These are phyloP conservation scores for Ceratobasidium sp. DNA, from an alignment of 1,284 basidiomycete species.

Conservation along the genomic window DNA sequence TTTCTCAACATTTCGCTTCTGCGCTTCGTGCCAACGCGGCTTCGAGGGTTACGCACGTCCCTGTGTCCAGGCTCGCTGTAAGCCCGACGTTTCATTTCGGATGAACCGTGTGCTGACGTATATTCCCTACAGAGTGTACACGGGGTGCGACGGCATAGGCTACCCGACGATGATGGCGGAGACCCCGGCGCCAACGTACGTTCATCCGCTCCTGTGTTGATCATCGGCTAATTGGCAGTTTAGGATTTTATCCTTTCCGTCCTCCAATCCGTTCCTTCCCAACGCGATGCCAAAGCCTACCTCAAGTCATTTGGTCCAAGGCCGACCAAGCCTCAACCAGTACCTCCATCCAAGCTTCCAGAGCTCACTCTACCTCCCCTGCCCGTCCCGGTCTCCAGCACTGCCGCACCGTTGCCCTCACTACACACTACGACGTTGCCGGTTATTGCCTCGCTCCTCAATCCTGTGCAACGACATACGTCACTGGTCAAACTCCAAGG, in stretches of 20 bases:
- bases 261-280: constrained; percentile 89
- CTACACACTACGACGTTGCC: constrained; percentile 54
- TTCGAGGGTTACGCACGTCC: background rate
- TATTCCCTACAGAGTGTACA: constrained; percentile 16
- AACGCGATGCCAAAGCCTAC: constrained; percentile 89
- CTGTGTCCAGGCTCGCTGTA: constrained; percentile 3
- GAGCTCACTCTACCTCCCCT: constrained; percentile 45
- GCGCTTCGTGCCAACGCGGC: constrained; percentile 10
- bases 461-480: constrained; percentile 81
- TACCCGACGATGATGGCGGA: constrained; percentile 29
- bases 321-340: constrained; percentile 40
- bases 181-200: constrained; percentile 36
- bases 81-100: background rate
- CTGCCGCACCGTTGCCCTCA: constrained; percentile 44
- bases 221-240: background rate
- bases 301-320: constrained; percentile 79
- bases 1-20: constrained; percentile 18
- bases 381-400: constrained; percentile 45
- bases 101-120: background rate
- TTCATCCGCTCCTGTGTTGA: background rate
- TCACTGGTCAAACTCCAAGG: constrained; percentile 98
- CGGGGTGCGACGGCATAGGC: constrained; percentile 21
- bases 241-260: constrained; percentile 99
- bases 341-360: constrained; percentile 39
- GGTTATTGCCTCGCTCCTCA: constrained; percentile 81